Percentiles rank a stretch among this genome's conserved stretches.
These are phyloP conservation scores for Solanum sejunctum DNA, from an alignment of 257 asterid genomes.

Conservation along the genomic window DNA sequence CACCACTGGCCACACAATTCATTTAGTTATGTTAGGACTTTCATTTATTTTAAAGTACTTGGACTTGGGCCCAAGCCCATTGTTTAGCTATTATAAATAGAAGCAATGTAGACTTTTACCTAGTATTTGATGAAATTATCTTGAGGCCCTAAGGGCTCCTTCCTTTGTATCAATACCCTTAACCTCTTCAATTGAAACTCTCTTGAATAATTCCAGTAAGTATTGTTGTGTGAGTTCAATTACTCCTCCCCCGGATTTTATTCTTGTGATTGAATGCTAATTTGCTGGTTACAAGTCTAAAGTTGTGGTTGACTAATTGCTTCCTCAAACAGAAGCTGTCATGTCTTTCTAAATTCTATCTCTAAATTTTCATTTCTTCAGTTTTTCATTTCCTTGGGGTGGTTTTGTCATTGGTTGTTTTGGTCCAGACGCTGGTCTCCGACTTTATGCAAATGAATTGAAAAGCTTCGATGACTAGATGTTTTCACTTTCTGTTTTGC, in stretches of 20 bases:
- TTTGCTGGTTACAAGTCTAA: neutral
- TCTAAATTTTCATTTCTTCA: neutral
- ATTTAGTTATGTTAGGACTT: neutral
- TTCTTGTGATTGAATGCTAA: neutral
- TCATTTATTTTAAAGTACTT: neutral
- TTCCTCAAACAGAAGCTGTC: neutral
- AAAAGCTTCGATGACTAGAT: neutral
- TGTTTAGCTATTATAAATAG: neutral
- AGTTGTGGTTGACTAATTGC: neutral
- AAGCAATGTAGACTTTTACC: neutral
- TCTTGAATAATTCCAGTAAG: neutral
- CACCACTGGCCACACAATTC: neutral
- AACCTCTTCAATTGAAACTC: neutral
- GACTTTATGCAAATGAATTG: neutral
- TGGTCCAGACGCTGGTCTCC: neutral
- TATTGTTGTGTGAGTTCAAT: neutral
- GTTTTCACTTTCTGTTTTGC: neutral
- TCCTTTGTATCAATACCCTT: neutral
- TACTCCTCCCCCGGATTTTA: neutral
- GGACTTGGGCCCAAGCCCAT: neutral
- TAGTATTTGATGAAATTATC: neutral
- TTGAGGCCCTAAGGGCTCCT: neutral
- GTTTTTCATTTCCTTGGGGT: neutral
- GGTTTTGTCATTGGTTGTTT: neutral
- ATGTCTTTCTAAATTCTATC: neutral